phyloP scores from a whole-genome alignment of 768 basidiomycete genomes.

The Tulasnella sp. region DNA sequence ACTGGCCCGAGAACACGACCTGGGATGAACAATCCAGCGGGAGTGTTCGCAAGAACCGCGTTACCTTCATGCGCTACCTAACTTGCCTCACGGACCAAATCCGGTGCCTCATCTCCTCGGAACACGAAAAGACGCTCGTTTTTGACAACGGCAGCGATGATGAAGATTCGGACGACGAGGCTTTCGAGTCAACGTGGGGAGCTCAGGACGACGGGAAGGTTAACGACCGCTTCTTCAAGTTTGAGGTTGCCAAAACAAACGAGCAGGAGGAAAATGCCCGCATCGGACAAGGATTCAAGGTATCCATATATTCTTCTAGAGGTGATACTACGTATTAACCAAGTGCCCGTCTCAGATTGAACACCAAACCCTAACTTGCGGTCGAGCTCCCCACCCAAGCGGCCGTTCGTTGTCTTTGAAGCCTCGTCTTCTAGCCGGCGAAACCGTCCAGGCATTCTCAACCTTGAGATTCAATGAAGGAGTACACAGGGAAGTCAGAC shows the following conservation, averaged over 20 bases:
- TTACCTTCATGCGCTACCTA: conserved; percentile 68
- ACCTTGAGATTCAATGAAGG: not conserved
- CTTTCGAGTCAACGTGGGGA: not conserved
- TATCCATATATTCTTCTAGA: no score
- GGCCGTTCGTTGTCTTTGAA: not conserved
- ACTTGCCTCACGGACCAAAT: conserved; percentile 63
- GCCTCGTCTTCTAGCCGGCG: not conserved
- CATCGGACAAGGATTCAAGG: no score
- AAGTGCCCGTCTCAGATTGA: not conserved
- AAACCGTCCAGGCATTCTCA: not conserved
- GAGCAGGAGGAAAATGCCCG: conserved; percentile 26
- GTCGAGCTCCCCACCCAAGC: not conserved
- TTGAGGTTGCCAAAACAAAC: conserved; percentile 27
- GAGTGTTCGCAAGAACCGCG: conserved; percentile 53
- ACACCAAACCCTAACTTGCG: not conserved
- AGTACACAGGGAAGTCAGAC: not conserved
- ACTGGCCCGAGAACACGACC: conserved; percentile 58
- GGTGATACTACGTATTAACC: no score
- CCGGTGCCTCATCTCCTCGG: conserved; percentile 54
- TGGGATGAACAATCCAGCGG: conserved; percentile 55
- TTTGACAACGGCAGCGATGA: conserved; percentile 43
- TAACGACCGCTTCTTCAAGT: conserved; percentile 28
- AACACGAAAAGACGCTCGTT: conserved; percentile 52
- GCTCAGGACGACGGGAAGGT: not conserved
- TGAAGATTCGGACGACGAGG: not conserved